Conservation (phyloP, 2,329 filamentous ascomycete genomes). For the Cladosporium austrohemisphaericum region DNA sequence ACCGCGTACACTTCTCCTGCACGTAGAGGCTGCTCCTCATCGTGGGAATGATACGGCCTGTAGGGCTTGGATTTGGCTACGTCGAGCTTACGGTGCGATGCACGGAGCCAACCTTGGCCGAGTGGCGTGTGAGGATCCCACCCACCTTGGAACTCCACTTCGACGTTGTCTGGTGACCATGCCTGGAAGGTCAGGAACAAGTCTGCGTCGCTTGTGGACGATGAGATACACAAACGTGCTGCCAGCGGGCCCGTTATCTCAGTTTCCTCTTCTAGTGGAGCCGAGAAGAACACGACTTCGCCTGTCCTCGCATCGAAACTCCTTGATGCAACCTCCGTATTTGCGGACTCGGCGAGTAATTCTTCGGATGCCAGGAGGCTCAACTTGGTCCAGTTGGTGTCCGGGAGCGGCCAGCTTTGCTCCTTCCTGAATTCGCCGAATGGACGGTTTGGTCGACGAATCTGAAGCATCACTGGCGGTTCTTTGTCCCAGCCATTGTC, state of each 20-base stretch:
- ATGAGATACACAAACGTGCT: conserved; percentile 61
- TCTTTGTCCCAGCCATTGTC: too few relatives aligned
- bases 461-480: too few relatives aligned
- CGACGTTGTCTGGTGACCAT: conserved; percentile 48
- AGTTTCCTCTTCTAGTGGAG: conserved; percentile 56
- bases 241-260: conserved; percentile 68
- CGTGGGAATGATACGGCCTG: conserved; percentile 53
- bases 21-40: conserved; percentile 51
- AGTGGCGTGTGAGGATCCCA: conserved; percentile 58
- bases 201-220: conserved; percentile 49
- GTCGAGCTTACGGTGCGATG: conserved; percentile 52
- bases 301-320: too few relatives aligned
- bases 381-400: conserved; percentile 61
- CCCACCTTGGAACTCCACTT: conserved; percentile 60
- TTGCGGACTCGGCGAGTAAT: conserved; percentile 54
- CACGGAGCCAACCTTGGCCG: conserved; percentile 59
- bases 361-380: conserved; percentile 52
- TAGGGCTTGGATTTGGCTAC: conserved; percentile 39
- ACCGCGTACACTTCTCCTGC: conserved; percentile 53
- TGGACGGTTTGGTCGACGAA: too few relatives aligned
- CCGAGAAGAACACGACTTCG: conserved; percentile 57
- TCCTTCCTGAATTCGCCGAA: conserved; percentile 54
- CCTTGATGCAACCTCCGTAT: too few relatives aligned
- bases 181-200: conserved; percentile 58
- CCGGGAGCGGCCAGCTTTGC: conserved; percentile 62